Base-by-base conservation (phyloP, 23 red algal genomes). In the Gracilaria gracilis region DNA sequence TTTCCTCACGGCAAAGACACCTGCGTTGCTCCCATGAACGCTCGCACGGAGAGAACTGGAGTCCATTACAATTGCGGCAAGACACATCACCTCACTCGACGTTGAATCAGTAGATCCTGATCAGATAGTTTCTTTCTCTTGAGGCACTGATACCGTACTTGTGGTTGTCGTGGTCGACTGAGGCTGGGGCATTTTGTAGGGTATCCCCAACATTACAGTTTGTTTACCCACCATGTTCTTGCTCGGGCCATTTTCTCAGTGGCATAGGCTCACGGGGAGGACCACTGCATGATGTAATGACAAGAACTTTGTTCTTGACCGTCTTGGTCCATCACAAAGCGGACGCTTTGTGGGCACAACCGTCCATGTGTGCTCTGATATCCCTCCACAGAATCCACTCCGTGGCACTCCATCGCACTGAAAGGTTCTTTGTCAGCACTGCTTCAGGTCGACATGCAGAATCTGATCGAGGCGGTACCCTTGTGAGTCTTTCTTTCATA, bases 221-320 rank as follows among this genome's bases (percentile, higher is more conserved):
- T 20, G 51, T n/a, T n/a, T 55, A 55, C 51, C 51, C 51, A 15
- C 11, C 14, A 15, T 2, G 16, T 69, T 37, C 29, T 2, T 17
- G 64, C 64, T 69, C 28, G 64, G 64, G 64, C 64, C 64, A 69
- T 34, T 17, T 69, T 69, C 9, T 36, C 64, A 69, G 64, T 69
- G 64, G 27, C 28, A 4, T 20, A 32, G 37, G 32, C 64, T 37
- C 31, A 69, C 64, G 64, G 64, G 17, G 32, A 69, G 2, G 1
- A 19, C 2, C 64, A 36, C 31, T 69, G 42, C 42, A 46, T 46
- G 42, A 11, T 46, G 4, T 69, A 69, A 69, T 20, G 23, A 38
- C 64, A 69, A 17, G 3, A 4, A 17, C 21, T 4, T 15, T 19
- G 3, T 58, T 58, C 17, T 20, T 58, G 21, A 19, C 2, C 59